Conservation (phyloP, 805 yeast species). For the Yarrowia divulgata region DNA sequence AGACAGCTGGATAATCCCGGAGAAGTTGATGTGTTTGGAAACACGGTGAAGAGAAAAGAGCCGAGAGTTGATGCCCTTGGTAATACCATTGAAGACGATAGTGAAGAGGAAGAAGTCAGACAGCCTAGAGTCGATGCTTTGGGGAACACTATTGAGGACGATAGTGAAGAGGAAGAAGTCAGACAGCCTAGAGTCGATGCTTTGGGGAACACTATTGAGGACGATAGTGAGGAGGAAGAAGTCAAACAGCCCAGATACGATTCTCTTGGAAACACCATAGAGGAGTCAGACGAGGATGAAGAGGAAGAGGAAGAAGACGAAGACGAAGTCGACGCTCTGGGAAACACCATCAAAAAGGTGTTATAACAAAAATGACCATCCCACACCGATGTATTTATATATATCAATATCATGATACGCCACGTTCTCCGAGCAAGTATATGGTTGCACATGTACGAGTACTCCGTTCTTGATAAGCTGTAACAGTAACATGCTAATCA, state of each 20-base stretch:
- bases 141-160: slow-evolving; percentile 19
- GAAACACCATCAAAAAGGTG: slow-evolving; percentile 45
- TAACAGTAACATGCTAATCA: no score
- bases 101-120: slow-evolving; percentile 6
- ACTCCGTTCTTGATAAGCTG: no score
- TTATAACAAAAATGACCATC: slow-evolving; percentile 33
- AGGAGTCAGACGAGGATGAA: slow-evolving; percentile 20
- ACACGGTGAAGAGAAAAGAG: background rate
- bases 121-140: slow-evolving; percentile 17
- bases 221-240: background rate
- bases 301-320: slow-evolving; percentile 44
- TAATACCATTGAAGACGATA: slow-evolving; percentile 13
- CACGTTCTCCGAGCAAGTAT: no score
- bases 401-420: no score
- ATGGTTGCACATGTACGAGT: no score
- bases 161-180: slow-evolving; percentile 11
- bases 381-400: no score
- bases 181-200: slow-evolving; percentile 22
- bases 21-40: slow-evolving; percentile 23
- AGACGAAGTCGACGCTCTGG: slow-evolving; percentile 42
- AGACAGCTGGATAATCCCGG: slow-evolving; percentile 3
- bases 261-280: background rate
- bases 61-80: slow-evolving; percentile 15
- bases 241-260: slow-evolving; percentile 3
- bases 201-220: slow-evolving; percentile 34